Evolutionary conservation across 2,329 filamentous ascomycete species (phyloP).

Genomic region (Knufia petricola): DNA sequence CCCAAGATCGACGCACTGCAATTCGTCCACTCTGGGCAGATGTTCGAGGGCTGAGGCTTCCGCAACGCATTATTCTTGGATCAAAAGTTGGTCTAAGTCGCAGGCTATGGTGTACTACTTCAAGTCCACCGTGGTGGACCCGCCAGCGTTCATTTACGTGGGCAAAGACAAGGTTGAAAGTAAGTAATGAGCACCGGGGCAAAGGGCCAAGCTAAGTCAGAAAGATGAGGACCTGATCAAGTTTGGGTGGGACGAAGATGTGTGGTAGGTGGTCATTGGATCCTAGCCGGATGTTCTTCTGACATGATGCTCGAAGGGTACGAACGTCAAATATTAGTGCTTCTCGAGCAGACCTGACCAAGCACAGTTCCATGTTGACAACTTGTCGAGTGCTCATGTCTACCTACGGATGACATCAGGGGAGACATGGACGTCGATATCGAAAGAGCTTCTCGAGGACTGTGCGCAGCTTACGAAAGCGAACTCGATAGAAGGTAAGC

Average conservation of each 20-base stretch:
- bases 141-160: slow-evolving; percentile 82
- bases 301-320: slow-evolving; percentile 15
- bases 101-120: slow-evolving; percentile 85
- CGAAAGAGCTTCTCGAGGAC: slow-evolving; percentile 64
- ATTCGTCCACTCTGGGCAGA: too few relatives aligned
- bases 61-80: too few relatives aligned
- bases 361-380: slow-evolving; percentile 85
- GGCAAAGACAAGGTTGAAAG: slow-evolving; percentile 99
- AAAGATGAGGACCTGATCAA: slow-evolving; percentile 94
- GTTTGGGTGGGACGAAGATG: slow-evolving; percentile 86
- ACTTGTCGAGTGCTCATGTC: slow-evolving; percentile 90
- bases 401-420: slow-evolving; percentile 77
- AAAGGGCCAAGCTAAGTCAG: neutral
- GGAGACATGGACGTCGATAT: slow-evolving; percentile 75
- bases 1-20: too few relatives aligned
- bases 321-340: neutral
- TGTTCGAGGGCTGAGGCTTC: too few relatives aligned
- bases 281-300: neutral
- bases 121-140: slow-evolving; percentile 72
- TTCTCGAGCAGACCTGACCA: slow-evolving; percentile 2
- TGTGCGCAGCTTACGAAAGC: slow-evolving; percentile 97
- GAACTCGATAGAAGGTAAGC: slow-evolving; percentile 85
- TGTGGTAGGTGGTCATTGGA: slow-evolving; percentile 54
- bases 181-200: slow-evolving; percentile 37
- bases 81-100: too few relatives aligned